Conservation (phyloP, 2,329 filamentous ascomycete species). For the Thelonectria blattea region DNA sequence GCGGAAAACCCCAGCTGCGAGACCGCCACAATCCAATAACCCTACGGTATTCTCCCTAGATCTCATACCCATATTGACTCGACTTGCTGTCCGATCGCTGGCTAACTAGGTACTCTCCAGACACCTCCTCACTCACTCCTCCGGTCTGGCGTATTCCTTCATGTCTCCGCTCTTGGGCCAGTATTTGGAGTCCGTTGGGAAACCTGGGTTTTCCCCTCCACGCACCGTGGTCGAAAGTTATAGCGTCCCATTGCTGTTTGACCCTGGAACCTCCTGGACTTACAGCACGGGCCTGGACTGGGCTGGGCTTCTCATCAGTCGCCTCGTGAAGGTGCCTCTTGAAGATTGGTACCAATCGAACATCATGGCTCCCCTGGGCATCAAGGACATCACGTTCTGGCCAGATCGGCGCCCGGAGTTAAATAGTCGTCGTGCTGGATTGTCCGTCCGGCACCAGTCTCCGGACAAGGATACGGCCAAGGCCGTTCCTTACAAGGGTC, state of each 20-base stretch:
- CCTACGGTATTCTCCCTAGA: not conserved
- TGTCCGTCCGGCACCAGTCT: not conserved
- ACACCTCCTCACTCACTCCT: slow-evolving; percentile 1
- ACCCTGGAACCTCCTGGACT: slow-evolving; percentile 39
- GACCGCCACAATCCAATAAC: not conserved
- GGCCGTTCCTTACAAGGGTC: not conserved
- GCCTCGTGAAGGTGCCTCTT: slow-evolving; percentile 27
- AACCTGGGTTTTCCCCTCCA: not conserved
- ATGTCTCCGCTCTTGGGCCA: not conserved
- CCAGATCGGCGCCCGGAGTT: not conserved
- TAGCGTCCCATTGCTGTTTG: slow-evolving; percentile 36
- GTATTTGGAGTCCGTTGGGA: not conserved
- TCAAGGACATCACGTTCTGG: slow-evolving; percentile 1
- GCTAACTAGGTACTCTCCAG: not conserved
- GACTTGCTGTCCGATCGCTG: no score
- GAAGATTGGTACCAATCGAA: slow-evolving; percentile 28
- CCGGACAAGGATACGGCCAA: no score
- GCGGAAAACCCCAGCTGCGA: not conserved
- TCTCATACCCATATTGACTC: no score
- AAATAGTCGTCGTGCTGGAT: not conserved
- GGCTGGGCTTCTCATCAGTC: slow-evolving; percentile 37
- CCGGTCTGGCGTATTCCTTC: not conserved
- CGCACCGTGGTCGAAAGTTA: not conserved
- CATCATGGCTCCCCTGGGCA: not conserved
- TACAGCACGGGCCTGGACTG: slow-evolving; percentile 42